These are phyloP conservation scores for Candida parachauliodes DNA, from an alignment of 805 yeast genomes.

Conservation along the genomic window DNA sequence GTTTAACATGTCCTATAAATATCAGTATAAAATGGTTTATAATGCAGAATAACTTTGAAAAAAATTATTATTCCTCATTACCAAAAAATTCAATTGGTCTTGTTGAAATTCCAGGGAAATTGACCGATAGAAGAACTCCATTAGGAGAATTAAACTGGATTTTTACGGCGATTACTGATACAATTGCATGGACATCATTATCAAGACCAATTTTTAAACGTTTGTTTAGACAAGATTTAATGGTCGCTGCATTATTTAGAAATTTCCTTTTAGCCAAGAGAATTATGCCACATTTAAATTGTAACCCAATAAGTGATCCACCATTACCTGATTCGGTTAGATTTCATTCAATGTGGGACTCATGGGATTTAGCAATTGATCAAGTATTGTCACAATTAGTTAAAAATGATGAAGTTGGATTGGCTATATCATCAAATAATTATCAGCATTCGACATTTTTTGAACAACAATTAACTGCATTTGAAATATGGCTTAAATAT, in stretches of 20 bases:
- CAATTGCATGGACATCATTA: slow-evolving; percentile 94
- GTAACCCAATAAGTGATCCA: slow-evolving; percentile 94
- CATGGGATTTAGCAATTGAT: slow-evolving; percentile 97
- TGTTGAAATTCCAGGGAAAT: slow-evolving; percentile 80
- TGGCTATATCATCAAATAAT: slow-evolving; percentile 27
- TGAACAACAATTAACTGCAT: slow-evolving; percentile 94
- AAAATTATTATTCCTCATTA: slow-evolving; percentile 45
- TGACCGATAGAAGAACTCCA: slow-evolving; percentile 92
- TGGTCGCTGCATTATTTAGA: slow-evolving; percentile 94
- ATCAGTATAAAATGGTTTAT: slow-evolving; percentile 90
- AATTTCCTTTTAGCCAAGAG: slow-evolving; percentile 89
- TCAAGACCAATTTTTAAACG: slow-evolving; percentile 86
- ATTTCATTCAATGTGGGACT: slow-evolving; percentile 92
- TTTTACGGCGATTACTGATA: slow-evolving; percentile 95
- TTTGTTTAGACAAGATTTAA: slow-evolving; percentile 88
- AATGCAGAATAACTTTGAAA: slow-evolving; percentile 68
- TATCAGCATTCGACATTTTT: slow-evolving; percentile 92
- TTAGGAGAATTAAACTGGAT: slow-evolving; percentile 96
- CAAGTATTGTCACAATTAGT: slow-evolving; percentile 79
- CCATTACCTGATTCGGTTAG: slow-evolving; percentile 79
- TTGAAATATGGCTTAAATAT: slow-evolving; percentile 92
- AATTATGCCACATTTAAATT: slow-evolving; percentile 88
- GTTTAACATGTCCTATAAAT: slow-evolving; percentile 93
- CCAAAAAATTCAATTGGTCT: slow-evolving; percentile 49
- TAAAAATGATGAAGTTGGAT: slow-evolving; percentile 33